Conservation (phyloP, 768 basidiomycete species). For the Holtermannia corniformis region DNA sequence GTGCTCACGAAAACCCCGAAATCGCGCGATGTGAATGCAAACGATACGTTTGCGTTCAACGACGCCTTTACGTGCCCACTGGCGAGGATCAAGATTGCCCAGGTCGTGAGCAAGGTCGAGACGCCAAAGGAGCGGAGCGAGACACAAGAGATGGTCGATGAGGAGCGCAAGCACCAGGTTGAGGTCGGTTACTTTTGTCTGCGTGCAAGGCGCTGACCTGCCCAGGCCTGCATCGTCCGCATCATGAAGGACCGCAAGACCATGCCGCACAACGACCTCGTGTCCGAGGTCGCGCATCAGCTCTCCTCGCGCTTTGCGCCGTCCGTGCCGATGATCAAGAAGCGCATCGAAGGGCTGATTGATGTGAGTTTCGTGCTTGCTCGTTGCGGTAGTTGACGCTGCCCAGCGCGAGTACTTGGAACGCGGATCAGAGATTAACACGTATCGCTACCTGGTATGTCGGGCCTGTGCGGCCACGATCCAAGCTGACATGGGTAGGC, state of each 20-base stretch:
- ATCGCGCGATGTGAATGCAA: slow-evolving; percentile 64
- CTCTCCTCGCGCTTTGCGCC: slow-evolving; percentile 76
- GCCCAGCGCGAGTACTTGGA: slow-evolving; percentile 85
- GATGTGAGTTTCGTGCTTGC: slow-evolving; percentile 52
- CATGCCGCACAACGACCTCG: slow-evolving; percentile 75
- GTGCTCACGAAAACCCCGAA: slow-evolving; percentile 84
- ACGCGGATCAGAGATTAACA: slow-evolving; percentile 44
- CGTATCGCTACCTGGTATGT: slow-evolving; percentile 31
- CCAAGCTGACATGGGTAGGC: not conserved
- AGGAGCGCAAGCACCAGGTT: slow-evolving; percentile 77
- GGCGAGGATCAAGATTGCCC: slow-evolving; percentile 86
- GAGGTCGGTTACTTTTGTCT: slow-evolving; percentile 52
- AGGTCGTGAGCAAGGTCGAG: slow-evolving; percentile 79
- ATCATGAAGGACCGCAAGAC: slow-evolving; percentile 94
- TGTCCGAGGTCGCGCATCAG: slow-evolving; percentile 84
- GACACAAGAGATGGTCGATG: slow-evolving; percentile 80
- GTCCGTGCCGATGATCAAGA: slow-evolving; percentile 78
- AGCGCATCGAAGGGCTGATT: slow-evolving; percentile 81
- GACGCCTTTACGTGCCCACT: slow-evolving; percentile 64
- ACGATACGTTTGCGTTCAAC: slow-evolving; percentile 87
- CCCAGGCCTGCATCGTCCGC: slow-evolving; percentile 88
- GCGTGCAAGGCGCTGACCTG: not conserved
- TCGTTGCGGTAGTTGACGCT: slow-evolving; percentile 1
- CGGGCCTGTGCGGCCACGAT: not conserved
- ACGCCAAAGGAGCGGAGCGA: slow-evolving; percentile 76